phyloP scores from a whole-genome alignment of 2,329 filamentous ascomycete genomes.

The Harringtonia lauricola region DNA sequence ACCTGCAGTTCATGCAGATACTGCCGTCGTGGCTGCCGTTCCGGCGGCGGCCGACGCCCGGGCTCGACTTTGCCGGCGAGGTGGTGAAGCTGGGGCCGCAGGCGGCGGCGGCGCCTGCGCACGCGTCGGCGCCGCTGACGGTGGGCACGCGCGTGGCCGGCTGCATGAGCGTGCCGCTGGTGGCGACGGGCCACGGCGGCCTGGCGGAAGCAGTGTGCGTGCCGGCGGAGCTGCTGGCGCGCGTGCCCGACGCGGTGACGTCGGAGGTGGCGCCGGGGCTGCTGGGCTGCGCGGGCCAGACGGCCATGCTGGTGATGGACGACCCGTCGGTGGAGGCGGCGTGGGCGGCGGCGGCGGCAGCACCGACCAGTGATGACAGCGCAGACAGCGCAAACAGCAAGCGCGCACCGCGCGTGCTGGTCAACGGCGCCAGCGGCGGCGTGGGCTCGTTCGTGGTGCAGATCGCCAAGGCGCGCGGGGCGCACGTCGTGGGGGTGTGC shows the following conservation, averaged over 20 bases:
- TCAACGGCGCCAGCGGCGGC: constrained; percentile 40
- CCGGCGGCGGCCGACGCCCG: constrained; percentile 18
- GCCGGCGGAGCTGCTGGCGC: constrained; percentile 17
- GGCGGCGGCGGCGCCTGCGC: neutral
- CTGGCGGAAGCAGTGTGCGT: constrained; percentile 24
- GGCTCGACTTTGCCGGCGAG: constrained; percentile 23
- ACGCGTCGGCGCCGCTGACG: constrained; percentile 7
- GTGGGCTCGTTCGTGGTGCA: constrained; percentile 36
- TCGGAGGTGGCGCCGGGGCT: constrained; percentile 18
- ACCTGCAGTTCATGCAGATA: constrained; percentile 19
- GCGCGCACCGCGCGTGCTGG: constrained; percentile 28
- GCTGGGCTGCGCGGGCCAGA: constrained; percentile 24
- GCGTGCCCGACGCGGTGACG: constrained; percentile 15
- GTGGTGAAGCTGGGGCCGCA: constrained; percentile 19
- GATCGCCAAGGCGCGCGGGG: constrained; percentile 28
- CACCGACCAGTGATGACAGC: too few relatives aligned
- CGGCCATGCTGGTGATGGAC: constrained; percentile 18
- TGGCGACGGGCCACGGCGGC: constrained; percentile 19
- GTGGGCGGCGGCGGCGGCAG: constrained; percentile 2
- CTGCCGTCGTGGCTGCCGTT: constrained; percentile 21
- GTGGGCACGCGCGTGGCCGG: constrained; percentile 20
- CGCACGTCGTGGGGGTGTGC: constrained; percentile 35
- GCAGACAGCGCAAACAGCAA: constrained; percentile 6
- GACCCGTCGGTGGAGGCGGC: constrained; percentile 10
- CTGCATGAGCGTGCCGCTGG: constrained; percentile 16